These are phyloP conservation scores for Xylaria hypoxylon DNA, from an alignment of 2,329 filamentous ascomycete species.

Conservation along the genomic window DNA sequence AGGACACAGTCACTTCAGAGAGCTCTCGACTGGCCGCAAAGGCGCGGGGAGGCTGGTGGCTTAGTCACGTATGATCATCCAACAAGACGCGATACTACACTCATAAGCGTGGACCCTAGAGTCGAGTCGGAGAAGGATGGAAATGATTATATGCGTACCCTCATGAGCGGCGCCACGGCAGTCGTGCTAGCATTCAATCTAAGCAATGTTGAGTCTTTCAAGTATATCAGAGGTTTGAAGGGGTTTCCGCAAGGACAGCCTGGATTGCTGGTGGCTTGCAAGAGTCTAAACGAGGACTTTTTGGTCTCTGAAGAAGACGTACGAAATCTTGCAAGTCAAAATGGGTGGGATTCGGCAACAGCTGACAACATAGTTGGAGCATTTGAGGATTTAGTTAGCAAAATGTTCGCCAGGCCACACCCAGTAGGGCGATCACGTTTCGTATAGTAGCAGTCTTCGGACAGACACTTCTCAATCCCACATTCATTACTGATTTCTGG, in stretches of 20 bases:
- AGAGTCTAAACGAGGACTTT: background rate
- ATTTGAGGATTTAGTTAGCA: constrained; percentile 14
- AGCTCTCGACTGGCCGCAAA: background rate
- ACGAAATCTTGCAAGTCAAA: background rate
- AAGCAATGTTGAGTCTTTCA: background rate
- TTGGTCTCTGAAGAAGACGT: constrained; percentile 1
- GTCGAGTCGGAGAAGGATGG: background rate
- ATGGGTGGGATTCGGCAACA: constrained; percentile 9
- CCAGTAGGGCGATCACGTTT: background rate
- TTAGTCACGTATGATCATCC: constrained; percentile 16
- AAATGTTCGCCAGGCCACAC: constrained; percentile 4
- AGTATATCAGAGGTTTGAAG: constrained; percentile 11
- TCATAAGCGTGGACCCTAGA: constrained; percentile 19
- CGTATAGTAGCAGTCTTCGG: background rate
- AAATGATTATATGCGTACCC: background rate
- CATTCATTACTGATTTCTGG: background rate
- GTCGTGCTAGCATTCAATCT: constrained; percentile 13
- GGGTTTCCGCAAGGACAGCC: constrained; percentile 16
- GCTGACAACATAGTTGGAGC: background rate
- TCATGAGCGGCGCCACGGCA: background rate
- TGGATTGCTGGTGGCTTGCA: constrained; percentile 16
- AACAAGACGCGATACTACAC: background rate
- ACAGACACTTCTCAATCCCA: background rate
- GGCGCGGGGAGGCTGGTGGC: background rate
- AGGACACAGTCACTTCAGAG: constrained; percentile 5